Evolutionary conservation across 441 rosid genomes (phyloP).

Genomic region (Populus hybrid): DNA sequence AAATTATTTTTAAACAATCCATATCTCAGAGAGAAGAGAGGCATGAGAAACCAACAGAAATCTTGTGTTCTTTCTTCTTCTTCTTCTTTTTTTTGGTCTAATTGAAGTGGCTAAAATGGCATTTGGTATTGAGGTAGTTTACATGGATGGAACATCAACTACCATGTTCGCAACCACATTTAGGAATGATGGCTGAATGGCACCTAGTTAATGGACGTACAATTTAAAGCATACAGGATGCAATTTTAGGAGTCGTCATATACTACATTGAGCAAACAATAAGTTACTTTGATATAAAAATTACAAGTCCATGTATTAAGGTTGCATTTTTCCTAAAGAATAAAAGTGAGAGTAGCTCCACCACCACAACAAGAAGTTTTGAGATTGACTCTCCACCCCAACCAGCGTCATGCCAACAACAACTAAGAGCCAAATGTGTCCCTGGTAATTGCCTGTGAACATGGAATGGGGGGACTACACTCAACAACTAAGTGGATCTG

Average conservation of each 20-base stretch:
- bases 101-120: not conserved
- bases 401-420: not conserved
- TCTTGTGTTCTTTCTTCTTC: not conserved
- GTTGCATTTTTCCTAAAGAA: too few relatives aligned
- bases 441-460: not conserved
- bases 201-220: too few relatives aligned
- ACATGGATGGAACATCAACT: not conserved
- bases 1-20: not conserved
- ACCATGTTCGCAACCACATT: too few relatives aligned
- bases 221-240: too few relatives aligned
- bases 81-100: too few relatives aligned
- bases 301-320: too few relatives aligned
- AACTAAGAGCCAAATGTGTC: not conserved
- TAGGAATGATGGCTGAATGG: too few relatives aligned
- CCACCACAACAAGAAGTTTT: not conserved
- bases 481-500: not conserved
- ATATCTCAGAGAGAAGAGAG: not conserved
- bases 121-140: not conserved
- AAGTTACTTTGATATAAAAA: too few relatives aligned
- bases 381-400: not conserved
- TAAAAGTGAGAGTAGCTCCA: not conserved
- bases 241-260: too few relatives aligned
- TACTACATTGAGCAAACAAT: too few relatives aligned
- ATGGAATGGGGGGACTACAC: not conserved
- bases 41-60: not conserved